Evolutionary conservation across 2,329 filamentous ascomycete genomes (phyloP).

Genomic region (Neonectria faginata): DNA sequence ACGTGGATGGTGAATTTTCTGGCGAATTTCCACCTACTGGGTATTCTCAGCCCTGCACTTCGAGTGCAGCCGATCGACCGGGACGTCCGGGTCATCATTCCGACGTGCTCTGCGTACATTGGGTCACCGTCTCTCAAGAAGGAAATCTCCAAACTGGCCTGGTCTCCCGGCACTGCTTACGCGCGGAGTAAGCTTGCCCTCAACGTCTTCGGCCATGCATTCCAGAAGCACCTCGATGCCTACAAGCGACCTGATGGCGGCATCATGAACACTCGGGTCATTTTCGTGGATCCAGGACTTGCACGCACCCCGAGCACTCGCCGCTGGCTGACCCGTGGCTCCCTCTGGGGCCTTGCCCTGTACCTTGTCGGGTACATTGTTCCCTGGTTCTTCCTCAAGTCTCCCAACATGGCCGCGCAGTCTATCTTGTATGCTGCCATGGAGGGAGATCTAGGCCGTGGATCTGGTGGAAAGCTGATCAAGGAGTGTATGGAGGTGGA

Average conservation of each 20-base stretch:
- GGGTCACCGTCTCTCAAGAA: conserved; percentile 75
- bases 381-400: conserved; percentile 91
- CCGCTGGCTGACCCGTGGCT: conserved; percentile 87
- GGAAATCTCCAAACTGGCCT: conserved; percentile 60
- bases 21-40: conserved; percentile 93
- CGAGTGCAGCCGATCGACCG: conserved; percentile 92
- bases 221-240: conserved; percentile 89
- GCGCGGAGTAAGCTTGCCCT: conserved; percentile 80
- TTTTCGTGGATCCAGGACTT: conserved; percentile 89
- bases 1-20: conserved; percentile 97
- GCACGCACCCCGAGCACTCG: conserved; percentile 88
- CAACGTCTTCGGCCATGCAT: conserved; percentile 89
- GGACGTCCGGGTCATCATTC: conserved; percentile 88
- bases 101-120: conserved; percentile 91
- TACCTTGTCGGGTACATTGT: conserved; percentile 84
- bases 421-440: conserved; percentile 87
- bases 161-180: conserved; percentile 69
- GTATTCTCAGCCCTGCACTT: conserved; percentile 90
- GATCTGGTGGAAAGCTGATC: conserved; percentile 76
- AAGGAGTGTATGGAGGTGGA: conserved; percentile 89
- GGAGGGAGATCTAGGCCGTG: conserved; percentile 77
- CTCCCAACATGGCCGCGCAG: conserved; percentile 84
- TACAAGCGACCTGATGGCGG: conserved; percentile 87
- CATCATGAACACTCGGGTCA: conserved; percentile 84
- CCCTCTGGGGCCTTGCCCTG: conserved; percentile 79